phyloP scores from a whole-genome alignment of 257 asterid genomes.

The Capsicum chinense region DNA sequence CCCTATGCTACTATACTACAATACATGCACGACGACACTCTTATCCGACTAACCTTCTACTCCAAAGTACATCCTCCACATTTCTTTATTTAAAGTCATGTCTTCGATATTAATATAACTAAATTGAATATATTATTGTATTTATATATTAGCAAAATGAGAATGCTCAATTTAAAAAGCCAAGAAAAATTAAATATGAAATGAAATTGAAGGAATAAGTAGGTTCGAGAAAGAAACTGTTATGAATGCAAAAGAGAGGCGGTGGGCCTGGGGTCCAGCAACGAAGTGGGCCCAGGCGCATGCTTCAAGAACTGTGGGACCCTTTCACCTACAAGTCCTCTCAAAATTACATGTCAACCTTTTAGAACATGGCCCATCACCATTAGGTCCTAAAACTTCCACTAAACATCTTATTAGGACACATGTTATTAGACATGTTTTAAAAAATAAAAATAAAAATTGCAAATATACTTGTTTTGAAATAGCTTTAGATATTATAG shows the following conservation, averaged over 20 bases:
- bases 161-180: neutral
- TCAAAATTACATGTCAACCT: neutral
- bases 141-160: neutral
- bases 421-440: too few relatives aligned
- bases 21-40: too few relatives aligned
- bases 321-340: neutral
- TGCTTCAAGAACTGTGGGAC: neutral
- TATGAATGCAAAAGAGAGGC: neutral
- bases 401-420: too few relatives aligned
- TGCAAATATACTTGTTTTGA: too few relatives aligned
- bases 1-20: too few relatives aligned
- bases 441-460: too few relatives aligned
- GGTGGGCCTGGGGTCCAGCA: neutral
- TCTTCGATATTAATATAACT: too few relatives aligned
- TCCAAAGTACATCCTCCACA: too few relatives aligned
- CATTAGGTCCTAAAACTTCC: neutral
- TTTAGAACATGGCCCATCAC: neutral
- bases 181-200: neutral
- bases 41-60: too few relatives aligned
- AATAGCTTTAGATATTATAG: neutral
- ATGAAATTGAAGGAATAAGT: neutral
- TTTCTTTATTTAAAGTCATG: too few relatives aligned
- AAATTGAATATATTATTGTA: too few relatives aligned
- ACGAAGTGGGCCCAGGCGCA: neutral
- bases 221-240: neutral